Evolutionary conservation across 192 early-diverging fungal genomes (phyloP), one percentile per base, ranked within the genome.

Genomic region (Backusella psychrophila): DNA sequence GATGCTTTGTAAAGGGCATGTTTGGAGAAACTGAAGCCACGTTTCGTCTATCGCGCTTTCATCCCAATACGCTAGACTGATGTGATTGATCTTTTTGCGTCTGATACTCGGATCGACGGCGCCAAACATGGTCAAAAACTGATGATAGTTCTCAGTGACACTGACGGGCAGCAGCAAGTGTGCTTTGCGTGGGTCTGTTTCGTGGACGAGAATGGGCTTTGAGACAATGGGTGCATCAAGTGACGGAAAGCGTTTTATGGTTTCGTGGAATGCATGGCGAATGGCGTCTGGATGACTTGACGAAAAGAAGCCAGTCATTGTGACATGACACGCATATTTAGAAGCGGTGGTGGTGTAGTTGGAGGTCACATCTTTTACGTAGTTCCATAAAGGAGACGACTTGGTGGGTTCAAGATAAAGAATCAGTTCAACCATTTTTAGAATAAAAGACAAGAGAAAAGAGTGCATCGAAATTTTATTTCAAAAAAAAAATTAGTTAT

Each of bases 31-130:
- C 0, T 38, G 23, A 17, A 59, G 12, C 66, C 66, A 69, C 4
- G 33, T 12, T 6, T 56, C 6, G 6, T 17, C 7, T 38, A 46
- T 38, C 19, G 66, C 75, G 26, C 29, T 36, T 41, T 76, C 75
- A 66, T 76, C 68, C 75, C 75, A 76, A 70, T 76, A 76, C 11
- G 75, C 75, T 12, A 76, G 26, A 35, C 75, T 76, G 34, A 76
- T 70, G 11, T 76, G 75, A 59, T 76, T 46, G 14, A 70, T 41
- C 35, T 31, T 44, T 39, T 76, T 76, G 7, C 41, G 4, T 11
- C 17, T 33, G 7, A 76, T 52, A 19, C 6, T 23, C 11, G 26
- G 15, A 21, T 29, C 53, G 34, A 11, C 65, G 1, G 14, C 21
- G 4, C 56, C 72, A 38, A 74, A 74, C 11, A 5, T 5, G 17